Base-by-base conservation (phyloP, 345 rosid genomes). In the Eucalyptus globulus region DNA sequence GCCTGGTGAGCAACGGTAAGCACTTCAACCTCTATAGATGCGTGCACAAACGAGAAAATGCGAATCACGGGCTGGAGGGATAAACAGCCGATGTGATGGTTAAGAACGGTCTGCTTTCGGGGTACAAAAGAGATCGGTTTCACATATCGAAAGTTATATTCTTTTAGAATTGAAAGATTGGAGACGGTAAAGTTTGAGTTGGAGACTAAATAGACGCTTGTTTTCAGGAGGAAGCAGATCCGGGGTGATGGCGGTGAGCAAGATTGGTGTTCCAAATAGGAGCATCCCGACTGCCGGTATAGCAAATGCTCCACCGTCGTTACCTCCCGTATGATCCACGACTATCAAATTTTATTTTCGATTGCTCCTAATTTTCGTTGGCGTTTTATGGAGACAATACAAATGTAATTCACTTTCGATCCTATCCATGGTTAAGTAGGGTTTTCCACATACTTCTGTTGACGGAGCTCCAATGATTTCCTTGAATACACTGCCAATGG, bases 31-130 rank as follows among this genome's bases (percentile, higher is more conserved):
- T 58, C 14, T 11, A 58, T 26, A 24, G 67, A 11, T 60, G 31
- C 67, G 0, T 60, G 67, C 60, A 9, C 6, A 0, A 54, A 22
- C 1, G 3, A 22, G 27, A 54, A 9, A 54, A 54, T 22, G 27
- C 27, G 1, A 22, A 4, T 54, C 5, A 0, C 1, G 26, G 11
- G 27, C 27, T 54, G 7, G 26, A 54, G 2, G 3, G 5, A 54
- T 54, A 54, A 54, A 54, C 60, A 19, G 26, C 5, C 11, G 12
- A 22, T 2, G 60, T 54, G 60, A 54, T 22, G 56, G 19, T 53
- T 53, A 53, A 53, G 56, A 53, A 53, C 4, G 8, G 53, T 15
- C 53, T 15, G 53, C 53, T 50, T 50, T 50, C 8, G 53, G 53
- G 53, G 8, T 15, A 15, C 3, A 50, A 50, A 50, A 50, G 53